Percentiles rank a stretch among this genome's conserved stretches.
These are phyloP conservation scores for Gossypium mustelinum DNA, from an alignment of 345 rosid species.

Conservation along the genomic window DNA sequence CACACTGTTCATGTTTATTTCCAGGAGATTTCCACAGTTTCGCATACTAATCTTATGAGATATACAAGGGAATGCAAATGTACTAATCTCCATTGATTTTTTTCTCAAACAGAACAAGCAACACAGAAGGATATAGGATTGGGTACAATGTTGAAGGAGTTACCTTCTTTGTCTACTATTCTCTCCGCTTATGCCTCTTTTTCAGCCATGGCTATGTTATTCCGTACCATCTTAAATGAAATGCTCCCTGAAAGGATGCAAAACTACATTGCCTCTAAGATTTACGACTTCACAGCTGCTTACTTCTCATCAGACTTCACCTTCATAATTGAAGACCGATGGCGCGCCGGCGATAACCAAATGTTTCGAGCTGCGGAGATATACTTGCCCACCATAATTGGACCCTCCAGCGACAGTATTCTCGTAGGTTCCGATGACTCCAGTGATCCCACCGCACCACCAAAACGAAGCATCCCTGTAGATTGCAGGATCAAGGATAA, in stretches of 20 bases:
- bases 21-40: background rate
- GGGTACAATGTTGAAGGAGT: conserved; percentile 22
- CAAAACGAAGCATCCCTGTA: conserved; percentile 23
- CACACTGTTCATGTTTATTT: background rate
- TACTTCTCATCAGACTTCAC: conserved; percentile 28
- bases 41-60: no score
- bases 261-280: background rate
- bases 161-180: conserved; percentile 27
- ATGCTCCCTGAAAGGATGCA: conserved; percentile 26
- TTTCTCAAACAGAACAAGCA: background rate
- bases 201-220: conserved; percentile 28
- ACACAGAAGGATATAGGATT: background rate
- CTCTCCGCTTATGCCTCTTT: conserved; percentile 32
- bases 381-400: conserved; percentile 28
- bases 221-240: conserved; percentile 32
- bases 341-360: conserved; percentile 32
- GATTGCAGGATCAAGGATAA: conserved; percentile 21
- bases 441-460: conserved; percentile 21
- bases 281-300: conserved; percentile 9
- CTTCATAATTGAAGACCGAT: conserved; percentile 33
- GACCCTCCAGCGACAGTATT: conserved; percentile 16
- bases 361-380: conserved; percentile 27
- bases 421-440: conserved; percentile 30
- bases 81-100: background rate
- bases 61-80: no score